Base-by-base conservation (phyloP, 2,329 filamentous ascomycete species). In the Colletotrichum godetiae region DNA sequence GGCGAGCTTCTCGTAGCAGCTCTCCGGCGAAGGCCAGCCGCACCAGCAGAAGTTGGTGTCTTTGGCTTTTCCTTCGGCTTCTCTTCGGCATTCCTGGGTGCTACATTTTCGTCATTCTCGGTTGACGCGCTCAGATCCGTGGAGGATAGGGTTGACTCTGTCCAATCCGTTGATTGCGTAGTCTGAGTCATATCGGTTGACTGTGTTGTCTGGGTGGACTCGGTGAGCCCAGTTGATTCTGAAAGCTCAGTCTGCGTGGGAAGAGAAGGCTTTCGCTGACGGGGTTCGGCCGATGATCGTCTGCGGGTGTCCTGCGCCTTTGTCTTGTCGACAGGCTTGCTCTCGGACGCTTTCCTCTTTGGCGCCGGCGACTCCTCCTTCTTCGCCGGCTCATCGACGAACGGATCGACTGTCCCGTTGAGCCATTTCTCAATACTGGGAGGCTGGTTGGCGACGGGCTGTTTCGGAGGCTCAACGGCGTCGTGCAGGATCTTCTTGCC, bases 401-500 rank as follows among this genome's bases (percentile, higher is more conserved):
- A 91, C 4, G 90, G 89, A 76, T 92, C 91, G 15, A 91, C 87
- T 0, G 91, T 92, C 27, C 84, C 86, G 77, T 88, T 90, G 31
- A 92, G 82, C 91, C 91, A 92, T 27, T 87, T 91, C 78, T 92
- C 91, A 67, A 92, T 92, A 76, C 87, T 92, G 1, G 88, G 88
- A 5, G 91, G 90, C 56, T 90, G 87, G 73, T 92, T 92, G 12
- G 79, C 76, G 3, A 82, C 81, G 2, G 84, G 81, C 8, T 86
- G 85, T 60, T 86, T 86, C 1, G 87, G 87, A 4, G 89, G 86
- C 63, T 92, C 90, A 56, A 86, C 87, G 68, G 86, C 87, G 68
- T 92, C 90, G 15, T 90, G 87, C 49, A 92, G 87, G 13, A 92
- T 91, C 80, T 92, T 92, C 81, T 89, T 92, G 62, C 90, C 89